Evolutionary conservation across 768 basidiomycete species (phyloP).

Genomic region (Ephemerocybe angulata): DNA sequence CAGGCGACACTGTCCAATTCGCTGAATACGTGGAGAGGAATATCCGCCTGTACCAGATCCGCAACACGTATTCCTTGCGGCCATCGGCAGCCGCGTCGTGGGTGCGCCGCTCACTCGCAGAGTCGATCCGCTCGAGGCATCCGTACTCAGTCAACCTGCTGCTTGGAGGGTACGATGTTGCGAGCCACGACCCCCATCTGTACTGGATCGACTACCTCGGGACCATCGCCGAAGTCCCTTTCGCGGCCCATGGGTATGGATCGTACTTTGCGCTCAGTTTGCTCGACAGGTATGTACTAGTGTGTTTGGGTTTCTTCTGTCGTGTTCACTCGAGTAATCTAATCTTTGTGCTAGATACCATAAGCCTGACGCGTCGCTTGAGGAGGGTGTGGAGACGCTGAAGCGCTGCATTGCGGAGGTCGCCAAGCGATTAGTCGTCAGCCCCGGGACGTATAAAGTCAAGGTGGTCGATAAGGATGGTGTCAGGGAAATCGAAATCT

Average conservation of each 20-base stretch:
- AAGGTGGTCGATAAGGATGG: slow-evolving; percentile 94
- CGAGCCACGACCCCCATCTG: slow-evolving; percentile 65
- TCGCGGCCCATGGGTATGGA: slow-evolving; percentile 94
- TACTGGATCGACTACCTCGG: slow-evolving; percentile 98
- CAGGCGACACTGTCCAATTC: slow-evolving; percentile 95
- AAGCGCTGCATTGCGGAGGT: slow-evolving; percentile 93
- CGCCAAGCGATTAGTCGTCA: slow-evolving; percentile 75
- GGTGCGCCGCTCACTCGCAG: slow-evolving; percentile 88
- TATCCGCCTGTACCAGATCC: slow-evolving; percentile 93
- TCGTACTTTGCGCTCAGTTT: slow-evolving; percentile 90
- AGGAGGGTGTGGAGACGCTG: slow-evolving; percentile 82
- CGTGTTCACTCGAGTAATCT: no score
- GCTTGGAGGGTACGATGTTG: slow-evolving; percentile 87
- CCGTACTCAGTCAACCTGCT: slow-evolving; percentile 93
- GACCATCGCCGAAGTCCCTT: slow-evolving; percentile 83
- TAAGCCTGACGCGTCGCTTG: slow-evolving; percentile 78
- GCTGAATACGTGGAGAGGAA: slow-evolving; percentile 96
- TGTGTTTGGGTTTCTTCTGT: no score
- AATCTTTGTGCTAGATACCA: slow-evolving; percentile 66
- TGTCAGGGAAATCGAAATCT: slow-evolving; percentile 76
- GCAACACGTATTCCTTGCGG: slow-evolving; percentile 84
- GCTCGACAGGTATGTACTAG: slow-evolving; percentile 77
- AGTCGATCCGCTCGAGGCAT: slow-evolving; percentile 80
- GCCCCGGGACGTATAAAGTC: slow-evolving; percentile 79
- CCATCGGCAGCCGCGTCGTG: slow-evolving; percentile 91